A percentile compares a stretch with the other conserved stretches of the same genome.
These are phyloP conservation scores for Russula olivacea DNA, from an alignment of 768 basidiomycete species.

Conservation along the genomic window DNA sequence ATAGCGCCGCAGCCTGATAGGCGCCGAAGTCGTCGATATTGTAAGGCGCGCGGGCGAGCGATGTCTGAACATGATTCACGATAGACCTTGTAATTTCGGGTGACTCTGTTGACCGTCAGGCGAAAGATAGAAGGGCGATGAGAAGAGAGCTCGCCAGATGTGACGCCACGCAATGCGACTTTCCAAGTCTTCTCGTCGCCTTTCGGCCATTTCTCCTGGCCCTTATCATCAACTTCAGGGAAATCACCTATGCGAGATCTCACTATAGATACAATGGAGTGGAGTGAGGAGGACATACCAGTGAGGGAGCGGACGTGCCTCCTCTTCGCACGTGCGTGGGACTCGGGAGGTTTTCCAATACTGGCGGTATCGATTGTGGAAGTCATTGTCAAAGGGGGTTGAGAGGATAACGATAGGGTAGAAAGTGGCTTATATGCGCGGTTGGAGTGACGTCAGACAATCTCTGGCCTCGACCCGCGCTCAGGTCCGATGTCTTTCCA, in stretches of 20 bases:
- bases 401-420: background rate
- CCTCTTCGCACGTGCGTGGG: slow-evolving; percentile 9
- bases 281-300: slow-evolving; percentile 34
- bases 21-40: slow-evolving; percentile 83
- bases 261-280: background rate
- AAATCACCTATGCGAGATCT: slow-evolving; percentile 52
- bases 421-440: slow-evolving; percentile 18
- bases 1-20: slow-evolving; percentile 87
- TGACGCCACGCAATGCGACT: slow-evolving; percentile 49
- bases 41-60: slow-evolving; percentile 85
- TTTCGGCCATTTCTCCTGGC: slow-evolving; percentile 80
- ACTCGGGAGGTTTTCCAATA: slow-evolving; percentile 18
- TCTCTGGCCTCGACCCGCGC: background rate
- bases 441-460: slow-evolving; percentile 10
- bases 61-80: slow-evolving; percentile 81
- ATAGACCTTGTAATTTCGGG: slow-evolving; percentile 63
- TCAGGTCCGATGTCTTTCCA: background rate
- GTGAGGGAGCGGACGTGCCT: slow-evolving; percentile 38
- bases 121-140: slow-evolving; percentile 1
- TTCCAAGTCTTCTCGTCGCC: slow-evolving; percentile 78
- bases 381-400: slow-evolving; percentile 13
- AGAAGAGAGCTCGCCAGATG: slow-evolving; percentile 41
- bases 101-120: slow-evolving; percentile 42
- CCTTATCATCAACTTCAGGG: slow-evolving; percentile 67
- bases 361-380: slow-evolving; percentile 4